Conservation (phyloP, 805 yeast species). For the Gaillardinia entomophila region DNA sequence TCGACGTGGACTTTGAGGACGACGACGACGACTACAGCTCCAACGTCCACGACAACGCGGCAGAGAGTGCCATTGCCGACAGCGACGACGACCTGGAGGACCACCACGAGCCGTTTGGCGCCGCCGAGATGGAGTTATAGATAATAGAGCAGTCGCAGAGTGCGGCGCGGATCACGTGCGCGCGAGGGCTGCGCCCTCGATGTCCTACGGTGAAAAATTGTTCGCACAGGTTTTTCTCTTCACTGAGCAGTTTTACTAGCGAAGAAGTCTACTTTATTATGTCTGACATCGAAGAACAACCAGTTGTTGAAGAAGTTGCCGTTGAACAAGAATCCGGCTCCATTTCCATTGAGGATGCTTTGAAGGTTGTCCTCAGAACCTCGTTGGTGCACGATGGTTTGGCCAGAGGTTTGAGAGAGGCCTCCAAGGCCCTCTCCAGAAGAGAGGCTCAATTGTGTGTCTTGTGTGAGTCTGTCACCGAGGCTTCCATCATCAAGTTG, state of each 20-base stretch:
- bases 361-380: conserved; percentile 96
- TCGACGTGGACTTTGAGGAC: conserved; percentile 94
- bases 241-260: conserved; percentile 43
- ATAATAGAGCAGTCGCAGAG: not conserved
- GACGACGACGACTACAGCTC: conserved; percentile 55
- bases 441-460: conserved; percentile 98
- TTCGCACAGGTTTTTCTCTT: conserved; percentile 5
- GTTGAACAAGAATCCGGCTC: conserved; percentile 80
- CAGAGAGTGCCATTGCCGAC: conserved; percentile 14
- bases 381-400: conserved; percentile 98
- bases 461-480: conserved; percentile 97
- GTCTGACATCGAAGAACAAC: conserved; percentile 94
- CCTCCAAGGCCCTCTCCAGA: conserved; percentile 96
- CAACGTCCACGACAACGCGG: conserved; percentile 6
- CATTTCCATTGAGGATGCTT: conserved; percentile 96
- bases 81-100: conserved; percentile 18
- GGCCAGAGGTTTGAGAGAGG: conserved; percentile 99
- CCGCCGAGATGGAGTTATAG: conserved; percentile 38
- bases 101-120: conserved; percentile 39
- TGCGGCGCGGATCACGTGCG: not conserved
- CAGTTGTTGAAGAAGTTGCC: conserved; percentile 76
- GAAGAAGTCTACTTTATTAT: conserved; percentile 65
- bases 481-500: conserved; percentile 92
- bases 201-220: conserved; percentile 3
- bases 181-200: conserved; percentile 8